Conservation (phyloP, 345 rosid genomes). For the Salix udensis region DNA sequence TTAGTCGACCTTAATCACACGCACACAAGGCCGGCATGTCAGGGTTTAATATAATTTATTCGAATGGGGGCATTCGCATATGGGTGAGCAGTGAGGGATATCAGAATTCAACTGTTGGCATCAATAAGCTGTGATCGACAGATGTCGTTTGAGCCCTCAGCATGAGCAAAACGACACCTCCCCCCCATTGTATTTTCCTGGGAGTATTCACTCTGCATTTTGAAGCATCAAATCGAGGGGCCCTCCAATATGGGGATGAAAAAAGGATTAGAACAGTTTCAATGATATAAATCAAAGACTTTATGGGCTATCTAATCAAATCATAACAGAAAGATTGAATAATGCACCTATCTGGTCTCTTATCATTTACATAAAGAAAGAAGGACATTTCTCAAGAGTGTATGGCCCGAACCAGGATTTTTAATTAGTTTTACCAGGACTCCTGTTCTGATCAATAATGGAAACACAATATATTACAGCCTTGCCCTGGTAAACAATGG, state of each 20-base stretch:
- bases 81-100: neutral
- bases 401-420: slow-evolving; percentile 12
- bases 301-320: slow-evolving; percentile 35
- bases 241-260: neutral
- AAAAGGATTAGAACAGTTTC: slow-evolving; percentile 1
- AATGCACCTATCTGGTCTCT: slow-evolving; percentile 17
- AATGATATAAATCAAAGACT: slow-evolving; percentile 17
- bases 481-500: neutral
- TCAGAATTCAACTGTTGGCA: neutral
- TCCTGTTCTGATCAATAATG: slow-evolving; percentile 14
- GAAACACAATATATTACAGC: neutral
- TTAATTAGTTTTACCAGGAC: slow-evolving; percentile 14
- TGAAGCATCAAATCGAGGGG: neutral
- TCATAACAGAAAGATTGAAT: slow-evolving; percentile 8
- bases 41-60: neutral
- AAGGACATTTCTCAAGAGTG: neutral
- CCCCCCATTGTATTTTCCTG: neutral
- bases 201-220: neutral
- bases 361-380: neutral
- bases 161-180: neutral
- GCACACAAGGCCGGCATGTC: neutral
- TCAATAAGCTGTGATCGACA: neutral
- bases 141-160: neutral
- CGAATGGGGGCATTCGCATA: neutral
- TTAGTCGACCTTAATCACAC: neutral